These are phyloP conservation scores for Geranium brycei DNA, from an alignment of 345 rosid genomes.

Conservation along the genomic window DNA sequence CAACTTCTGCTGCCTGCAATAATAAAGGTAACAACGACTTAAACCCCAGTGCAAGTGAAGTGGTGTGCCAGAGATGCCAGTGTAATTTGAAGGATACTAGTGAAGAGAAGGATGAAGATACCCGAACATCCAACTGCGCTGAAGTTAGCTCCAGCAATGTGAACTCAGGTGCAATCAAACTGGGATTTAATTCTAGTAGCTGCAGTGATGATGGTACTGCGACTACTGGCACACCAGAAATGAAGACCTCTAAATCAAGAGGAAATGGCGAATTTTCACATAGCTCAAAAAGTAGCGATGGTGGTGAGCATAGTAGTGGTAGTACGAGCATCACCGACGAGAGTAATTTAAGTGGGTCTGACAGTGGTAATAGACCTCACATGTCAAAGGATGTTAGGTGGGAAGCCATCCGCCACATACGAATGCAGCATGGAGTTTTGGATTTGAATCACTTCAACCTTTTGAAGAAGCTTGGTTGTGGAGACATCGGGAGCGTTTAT, in stretches of 20 bases:
- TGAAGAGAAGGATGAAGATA: constrained; percentile 28
- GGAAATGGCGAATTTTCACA: constrained; percentile 71
- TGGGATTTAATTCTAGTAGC: constrained; percentile 22
- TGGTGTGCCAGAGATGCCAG: constrained; percentile 75
- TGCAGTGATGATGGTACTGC: constrained; percentile 11
- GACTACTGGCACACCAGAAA: constrained; percentile 14
- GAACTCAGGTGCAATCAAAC: constrained; percentile 18
- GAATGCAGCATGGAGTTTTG: constrained; percentile 42
- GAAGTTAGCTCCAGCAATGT: constrained; percentile 27
- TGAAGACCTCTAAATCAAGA: constrained; percentile 31
- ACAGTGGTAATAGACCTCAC: constrained; percentile 86
- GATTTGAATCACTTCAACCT: constrained; percentile 73
- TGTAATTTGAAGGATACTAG: constrained; percentile 38
- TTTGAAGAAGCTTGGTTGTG: constrained; percentile 81
- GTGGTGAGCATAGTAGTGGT: constrained; percentile 52
- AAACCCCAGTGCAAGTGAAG: constrained; percentile 26
- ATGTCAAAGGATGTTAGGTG: constrained; percentile 87
- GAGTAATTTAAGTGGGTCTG: constrained; percentile 68
- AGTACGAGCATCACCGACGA: constrained; percentile 79
- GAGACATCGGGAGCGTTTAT: constrained; percentile 92
- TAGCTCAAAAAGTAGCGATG: constrained; percentile 74
- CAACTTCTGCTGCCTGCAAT: constrained; percentile 14
- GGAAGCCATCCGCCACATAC: constrained; percentile 60
- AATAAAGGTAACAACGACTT: constrained; percentile 17
- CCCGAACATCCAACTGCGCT: constrained; percentile 15